phyloP scores from a whole-genome alignment of 1,284 basidiomycete species.

The Sporisorium graminicola region DNA sequence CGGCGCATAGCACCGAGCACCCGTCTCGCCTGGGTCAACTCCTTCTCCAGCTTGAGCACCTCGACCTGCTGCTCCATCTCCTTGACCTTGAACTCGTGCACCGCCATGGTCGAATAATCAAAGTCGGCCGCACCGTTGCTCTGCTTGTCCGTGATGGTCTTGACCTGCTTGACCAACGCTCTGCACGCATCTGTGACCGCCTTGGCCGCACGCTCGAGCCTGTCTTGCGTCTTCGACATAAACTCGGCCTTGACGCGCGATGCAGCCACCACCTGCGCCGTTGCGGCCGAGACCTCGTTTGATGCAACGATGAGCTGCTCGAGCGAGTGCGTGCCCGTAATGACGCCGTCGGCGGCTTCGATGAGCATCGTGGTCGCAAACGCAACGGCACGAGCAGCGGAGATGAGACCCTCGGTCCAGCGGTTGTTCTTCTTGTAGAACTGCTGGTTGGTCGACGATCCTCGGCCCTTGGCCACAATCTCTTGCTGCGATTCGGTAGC shows the following conservation, averaged over 20 bases:
- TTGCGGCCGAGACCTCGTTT: constrained; percentile 96
- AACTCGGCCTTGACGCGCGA: constrained; percentile 97
- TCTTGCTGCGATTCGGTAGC: constrained; percentile 98
- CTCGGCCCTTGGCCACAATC: constrained; percentile 94
- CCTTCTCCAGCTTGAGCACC: constrained; percentile 95
- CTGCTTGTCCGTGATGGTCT: constrained; percentile 89
- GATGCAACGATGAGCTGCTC: constrained; percentile 99
- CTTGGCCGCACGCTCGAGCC: constrained; percentile 94
- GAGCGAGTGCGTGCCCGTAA: constrained; percentile 93
- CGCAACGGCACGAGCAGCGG: constrained; percentile 96
- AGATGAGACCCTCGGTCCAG: constrained; percentile 99
- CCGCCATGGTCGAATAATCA: constrained; percentile 92
- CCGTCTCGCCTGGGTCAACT: constrained; percentile 75
- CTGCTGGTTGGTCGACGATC: constrained; percentile 87
- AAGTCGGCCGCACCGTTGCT: constrained; percentile 79
- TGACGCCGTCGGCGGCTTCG: constrained; percentile 96
- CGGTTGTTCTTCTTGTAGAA: constrained; percentile 99
- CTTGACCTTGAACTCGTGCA: constrained; percentile 89
- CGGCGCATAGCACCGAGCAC: constrained; percentile 67
- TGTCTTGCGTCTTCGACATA: constrained; percentile 98
- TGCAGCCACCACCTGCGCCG: constrained; percentile 97
- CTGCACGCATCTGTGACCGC: constrained; percentile 99
- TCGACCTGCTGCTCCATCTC: constrained; percentile 98
- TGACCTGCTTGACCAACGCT: constrained; percentile 95
- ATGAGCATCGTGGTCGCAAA: constrained; percentile 97